phyloP scores from a whole-genome alignment of 2,329 filamentous ascomycete genomes.

The Arthrobotrys sphaeroides region DNA sequence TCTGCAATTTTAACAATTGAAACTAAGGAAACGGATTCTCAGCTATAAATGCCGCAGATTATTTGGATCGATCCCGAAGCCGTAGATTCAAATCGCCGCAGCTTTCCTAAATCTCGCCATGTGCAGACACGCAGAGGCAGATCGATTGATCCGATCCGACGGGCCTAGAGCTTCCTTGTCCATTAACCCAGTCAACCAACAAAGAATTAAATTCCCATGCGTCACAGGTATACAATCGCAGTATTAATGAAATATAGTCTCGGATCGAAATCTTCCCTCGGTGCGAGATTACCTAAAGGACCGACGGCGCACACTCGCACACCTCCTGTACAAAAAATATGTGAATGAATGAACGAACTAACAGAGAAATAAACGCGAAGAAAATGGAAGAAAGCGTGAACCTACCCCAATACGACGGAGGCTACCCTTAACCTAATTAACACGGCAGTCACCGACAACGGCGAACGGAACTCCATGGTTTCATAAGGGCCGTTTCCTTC shows the following conservation, averaged over 20 bases:
- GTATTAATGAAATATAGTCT: neutral
- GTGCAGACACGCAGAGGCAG: constrained; percentile 5
- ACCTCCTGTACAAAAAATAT: neutral
- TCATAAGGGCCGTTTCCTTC: neutral
- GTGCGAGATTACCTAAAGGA: neutral
- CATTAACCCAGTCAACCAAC: constrained; percentile 1
- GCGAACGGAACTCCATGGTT: neutral
- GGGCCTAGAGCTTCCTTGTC: neutral
- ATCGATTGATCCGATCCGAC: constrained; percentile 38
- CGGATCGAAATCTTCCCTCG: neutral
- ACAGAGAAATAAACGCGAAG: too few relatives aligned
- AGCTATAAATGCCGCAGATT: constrained; percentile 45
- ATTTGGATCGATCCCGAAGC: constrained; percentile 15
- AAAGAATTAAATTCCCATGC: constrained; percentile 30
- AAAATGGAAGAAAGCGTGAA: too few relatives aligned
- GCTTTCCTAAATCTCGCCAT: neutral
- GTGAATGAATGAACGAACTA: too few relatives aligned
- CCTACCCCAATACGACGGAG: neutral
- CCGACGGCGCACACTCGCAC: neutral
- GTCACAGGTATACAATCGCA: constrained; percentile 38
- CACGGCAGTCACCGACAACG: neutral
- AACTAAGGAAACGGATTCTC: neutral
- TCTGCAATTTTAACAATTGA: constrained; percentile 16
- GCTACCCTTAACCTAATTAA: neutral
- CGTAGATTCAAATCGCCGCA: neutral